phyloP scores from a whole-genome alignment of 768 basidiomycete genomes.

The Lanmaoa rubissima region DNA sequence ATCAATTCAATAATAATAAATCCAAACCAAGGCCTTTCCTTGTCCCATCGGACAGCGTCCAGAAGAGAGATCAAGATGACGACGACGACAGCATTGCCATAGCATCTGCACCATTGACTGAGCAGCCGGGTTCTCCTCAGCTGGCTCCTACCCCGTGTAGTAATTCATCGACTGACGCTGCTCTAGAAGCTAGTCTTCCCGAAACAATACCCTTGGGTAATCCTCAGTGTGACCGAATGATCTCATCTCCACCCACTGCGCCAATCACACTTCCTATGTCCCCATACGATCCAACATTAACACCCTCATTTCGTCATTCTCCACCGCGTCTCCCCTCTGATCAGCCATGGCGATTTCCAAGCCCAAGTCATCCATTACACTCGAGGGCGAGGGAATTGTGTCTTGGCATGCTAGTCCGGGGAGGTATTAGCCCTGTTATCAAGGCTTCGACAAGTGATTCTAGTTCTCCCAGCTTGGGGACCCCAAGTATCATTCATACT shows the following conservation, averaged over 20 bases:
- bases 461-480: slow-evolving; percentile 31
- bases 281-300: slow-evolving; percentile 72
- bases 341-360: slow-evolving; percentile 81
- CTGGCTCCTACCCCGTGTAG: slow-evolving; percentile 17
- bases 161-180: neutral
- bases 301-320: slow-evolving; percentile 77
- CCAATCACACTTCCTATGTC: slow-evolving; percentile 51
- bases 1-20: slow-evolving; percentile 18
- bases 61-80: slow-evolving; percentile 11
- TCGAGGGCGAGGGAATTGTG: slow-evolving; percentile 62
- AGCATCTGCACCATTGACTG: slow-evolving; percentile 25
- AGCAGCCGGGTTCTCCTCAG: slow-evolving; percentile 26
- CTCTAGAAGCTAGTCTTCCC: neutral
- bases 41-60: slow-evolving; percentile 14
- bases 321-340: slow-evolving; percentile 72
- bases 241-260: slow-evolving; percentile 26
- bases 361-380: slow-evolving; percentile 76
- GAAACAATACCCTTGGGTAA: neutral
- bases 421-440: slow-evolving; percentile 47
- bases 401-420: slow-evolving; percentile 59
- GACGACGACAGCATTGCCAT: slow-evolving; percentile 12
- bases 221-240: slow-evolving; percentile 5
- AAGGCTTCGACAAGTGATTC: slow-evolving; percentile 31
- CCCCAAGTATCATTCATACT: slow-evolving; percentile 31
- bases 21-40: slow-evolving; percentile 23